phyloP scores from a whole-genome alignment of 371 early-diverging fungal species.

The Apophysomyces ossiformis region DNA sequence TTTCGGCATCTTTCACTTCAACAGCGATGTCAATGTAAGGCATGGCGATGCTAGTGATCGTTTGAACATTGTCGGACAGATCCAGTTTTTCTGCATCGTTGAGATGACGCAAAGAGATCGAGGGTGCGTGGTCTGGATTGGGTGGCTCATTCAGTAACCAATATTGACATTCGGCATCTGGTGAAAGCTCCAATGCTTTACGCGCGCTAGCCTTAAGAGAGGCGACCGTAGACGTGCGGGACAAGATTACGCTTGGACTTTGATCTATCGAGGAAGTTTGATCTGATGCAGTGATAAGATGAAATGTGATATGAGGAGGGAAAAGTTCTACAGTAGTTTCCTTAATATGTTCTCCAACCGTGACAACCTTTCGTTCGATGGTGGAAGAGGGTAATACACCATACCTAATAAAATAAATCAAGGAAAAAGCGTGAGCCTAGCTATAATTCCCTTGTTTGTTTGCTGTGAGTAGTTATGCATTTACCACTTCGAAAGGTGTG shows the following conservation, averaged over 20 bases:
- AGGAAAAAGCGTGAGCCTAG: background rate
- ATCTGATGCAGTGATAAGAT: constrained; percentile 3
- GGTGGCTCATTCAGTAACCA: constrained; percentile 17
- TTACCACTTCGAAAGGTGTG: constrained; percentile 19
- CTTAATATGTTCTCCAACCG: constrained; percentile 15
- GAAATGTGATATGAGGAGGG: constrained; percentile 16
- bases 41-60: constrained; percentile 29
- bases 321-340: constrained; percentile 16
- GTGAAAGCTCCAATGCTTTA: constrained; percentile 23
- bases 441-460: background rate
- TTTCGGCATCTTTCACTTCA: background rate
- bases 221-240: constrained; percentile 15
- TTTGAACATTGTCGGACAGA: background rate
- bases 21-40: constrained; percentile 54
- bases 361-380: constrained; percentile 17
- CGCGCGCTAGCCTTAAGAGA: constrained; percentile 13
- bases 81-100: constrained; percentile 16
- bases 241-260: constrained; percentile 19
- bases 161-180: constrained; percentile 13
- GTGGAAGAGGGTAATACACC: background rate
- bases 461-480: background rate
- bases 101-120: constrained; percentile 1
- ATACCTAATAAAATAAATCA: constrained; percentile 11
- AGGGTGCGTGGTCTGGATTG: background rate
- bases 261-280: constrained; percentile 3